Base-by-base conservation (phyloP, 2,329 filamentous ascomycete species). In the Diaporthe vaccinii region DNA sequence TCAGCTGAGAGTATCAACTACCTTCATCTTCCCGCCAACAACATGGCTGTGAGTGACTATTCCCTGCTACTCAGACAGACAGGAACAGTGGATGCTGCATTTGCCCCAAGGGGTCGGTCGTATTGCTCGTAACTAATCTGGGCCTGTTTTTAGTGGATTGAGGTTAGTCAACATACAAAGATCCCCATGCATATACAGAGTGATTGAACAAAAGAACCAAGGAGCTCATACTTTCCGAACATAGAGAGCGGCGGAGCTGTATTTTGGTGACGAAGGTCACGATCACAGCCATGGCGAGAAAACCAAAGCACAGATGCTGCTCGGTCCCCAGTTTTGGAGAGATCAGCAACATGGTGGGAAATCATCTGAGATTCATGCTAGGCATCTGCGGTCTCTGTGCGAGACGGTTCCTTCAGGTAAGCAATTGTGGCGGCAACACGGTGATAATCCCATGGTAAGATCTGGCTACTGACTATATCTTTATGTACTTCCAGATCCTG, bases 21-120 rank as follows among this genome's bases (percentile, higher is more conserved):
- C 36, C 61, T 72, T 20, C 57, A 72, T 15, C 20, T 72, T 5
- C 70, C 70, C n/a, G 17, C 39, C 10, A 72, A 72, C 31, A 72
- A 72, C 44, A 72, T 72, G 57, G 12, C 36, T 22, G 25, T 72
- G 3, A 72, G 36, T 72, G 3, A 6, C 25, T 9, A 25, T 9
- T 14, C 17, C 28, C 12, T 15, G 28, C 51, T 17, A 17, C 4
- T 8, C 34, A 17, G 2, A 22, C 20, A 25, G 41, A 41, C 14
- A 12, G 22, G 22, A 12, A 10, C 22, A 51, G 46, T 51, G 22
- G 46, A 4, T 51, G 46, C 22, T 9, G 46, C 46, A 10, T 7
- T 51, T n/a, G 22, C 20, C 1, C 22, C 22, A 28, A 25, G 46
- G 46, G 44, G 46, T 34, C 31, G 31, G 20, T n/a, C 3, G 9